Conservation (phyloP, 2,329 filamentous ascomycete genomes). For the Penicillium sclerotiorum region DNA sequence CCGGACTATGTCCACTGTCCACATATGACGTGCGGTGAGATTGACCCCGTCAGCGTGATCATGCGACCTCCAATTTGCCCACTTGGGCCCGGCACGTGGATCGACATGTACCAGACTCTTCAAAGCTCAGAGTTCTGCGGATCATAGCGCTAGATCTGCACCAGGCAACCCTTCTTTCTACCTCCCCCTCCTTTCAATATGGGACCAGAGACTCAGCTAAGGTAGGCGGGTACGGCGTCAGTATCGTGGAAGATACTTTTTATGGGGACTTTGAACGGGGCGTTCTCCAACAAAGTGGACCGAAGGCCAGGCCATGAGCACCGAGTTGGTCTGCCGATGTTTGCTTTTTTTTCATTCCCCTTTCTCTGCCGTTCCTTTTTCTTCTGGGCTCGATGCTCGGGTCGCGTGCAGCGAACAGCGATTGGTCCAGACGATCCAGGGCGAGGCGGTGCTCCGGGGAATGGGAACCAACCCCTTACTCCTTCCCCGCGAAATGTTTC, state of each 20-base stretch:
- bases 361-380: not conserved
- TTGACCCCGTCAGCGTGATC: conserved; percentile 13
- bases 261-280: not conserved
- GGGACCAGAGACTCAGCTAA: not conserved
- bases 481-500: conserved; percentile 9
- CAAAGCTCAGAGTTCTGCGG: not conserved
- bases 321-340: conserved; percentile 8
- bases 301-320: conserved; percentile 1
- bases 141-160: conserved; percentile 7
- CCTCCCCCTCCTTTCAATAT: not conserved
- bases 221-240: conserved; percentile 13
- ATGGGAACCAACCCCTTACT: not conserved
- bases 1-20: not conserved
- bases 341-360: conserved; percentile 16
- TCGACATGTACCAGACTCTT: not conserved
- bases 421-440: conserved; percentile 12
- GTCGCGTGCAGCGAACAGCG: conserved; percentile 3
- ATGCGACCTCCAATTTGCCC: conserved; percentile 9
- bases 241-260: conserved; percentile 2
- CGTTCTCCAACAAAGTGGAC: not conserved
- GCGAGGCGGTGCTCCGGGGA: conserved; percentile 14
- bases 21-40: conserved; percentile 16
- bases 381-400: not conserved
- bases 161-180: not conserved
- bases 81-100: not conserved